Base-by-base conservation (phyloP, 371 early-diverging fungal species). In the Mucor mucedo region DNA sequence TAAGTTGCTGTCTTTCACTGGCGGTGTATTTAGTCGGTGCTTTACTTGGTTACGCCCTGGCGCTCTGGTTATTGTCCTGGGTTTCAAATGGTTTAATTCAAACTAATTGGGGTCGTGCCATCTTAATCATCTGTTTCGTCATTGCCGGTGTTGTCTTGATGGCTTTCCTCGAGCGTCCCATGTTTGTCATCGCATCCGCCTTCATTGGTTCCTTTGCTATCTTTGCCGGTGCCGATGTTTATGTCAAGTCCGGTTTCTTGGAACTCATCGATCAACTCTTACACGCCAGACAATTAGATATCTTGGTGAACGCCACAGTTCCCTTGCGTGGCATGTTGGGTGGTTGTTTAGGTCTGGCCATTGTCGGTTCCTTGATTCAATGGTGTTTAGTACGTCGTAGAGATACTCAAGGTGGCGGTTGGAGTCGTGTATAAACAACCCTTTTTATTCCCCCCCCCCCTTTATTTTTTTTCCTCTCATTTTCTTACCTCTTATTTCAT, bases 1-100 rank as follows among this genome's bases (percentile, higher is more conserved):
- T 84, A 41, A 70, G 81, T 28, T 85, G 84, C 52, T 83, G 84
- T 67, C 84, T 85, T 81, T 81, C 81, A 58, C 69, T 87, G 14
- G 88, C 86, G 5, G 79, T 86, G 29, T 83, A 82, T 63, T 63
- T 85, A n/a, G 53, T 85, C 27, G 88, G 86, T 65, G 86, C 79
- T 9, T 63, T 86, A 29, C 73, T 79, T n/a, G 87, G 87, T 63
- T 84, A 83, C 61, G 62, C 80, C 50, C 66, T 75, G 32, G 87
- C 85, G 29, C 71, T 85, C 45, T 87, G 84, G 80, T 56, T 87
- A 33, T 76, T 87, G 6, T 78, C 85, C 16, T 87, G 85, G 84
- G 65, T 64, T 4, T 60, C 73, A 7, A 69, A 71, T 27, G 83
- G 84, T 11, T 62, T 87, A 38, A 85, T 87, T 58, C 76, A 79